Evolutionary conservation across 208 protist species (phyloP), one percentile per base, ranked within the genome.

Genomic region (Acanthamoeba royreba): DNA sequence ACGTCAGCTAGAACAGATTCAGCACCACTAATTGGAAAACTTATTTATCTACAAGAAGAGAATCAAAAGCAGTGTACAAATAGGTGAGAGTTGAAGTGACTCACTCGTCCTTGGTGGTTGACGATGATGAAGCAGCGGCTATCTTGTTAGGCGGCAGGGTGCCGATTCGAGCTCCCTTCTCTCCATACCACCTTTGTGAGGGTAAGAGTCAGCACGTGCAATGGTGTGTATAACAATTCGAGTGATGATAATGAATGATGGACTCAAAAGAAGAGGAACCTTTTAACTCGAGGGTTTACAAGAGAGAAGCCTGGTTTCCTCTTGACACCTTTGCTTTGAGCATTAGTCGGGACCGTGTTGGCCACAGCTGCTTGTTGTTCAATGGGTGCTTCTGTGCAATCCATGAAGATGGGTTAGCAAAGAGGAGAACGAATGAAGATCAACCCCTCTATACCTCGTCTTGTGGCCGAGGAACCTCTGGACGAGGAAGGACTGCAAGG

Each of bases 301-400:
- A 92, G 47, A 7, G 86, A 92, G 58, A 55, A 92, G 53, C 86
- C 86, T 22, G 31, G 38, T 33, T 72, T 63, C 86, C 86, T 66
- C 38, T 92, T 92, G 9, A 5, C 55, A 9, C 45, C 77, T 35
- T 87, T 87, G 77, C 35, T 35, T 33, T 92, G 47, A 46, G 86
- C 45, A 46, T 92, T 92, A 11, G 17, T 72, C 4, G 86, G 55
- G 1, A 92, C 86, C 46, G 47, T 72, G 28, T 72, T 72, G 55
- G 86, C 86, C 40, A 46, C 38, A 40, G 47, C 55, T 45, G 47
- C 53, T 0, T 13, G 43, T 42, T 49, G 28, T 2, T 25, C 19
- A 22, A 53, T 15, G 25, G 35, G 1, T 9, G n/a, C 38, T 17
- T 77, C 19, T 33, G 66, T 42, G 0, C 19, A 77, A 2, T 33